These are phyloP conservation scores for Raphanus raphanistrum DNA, from an alignment of 345 rosid species.

Conservation along the genomic window DNA sequence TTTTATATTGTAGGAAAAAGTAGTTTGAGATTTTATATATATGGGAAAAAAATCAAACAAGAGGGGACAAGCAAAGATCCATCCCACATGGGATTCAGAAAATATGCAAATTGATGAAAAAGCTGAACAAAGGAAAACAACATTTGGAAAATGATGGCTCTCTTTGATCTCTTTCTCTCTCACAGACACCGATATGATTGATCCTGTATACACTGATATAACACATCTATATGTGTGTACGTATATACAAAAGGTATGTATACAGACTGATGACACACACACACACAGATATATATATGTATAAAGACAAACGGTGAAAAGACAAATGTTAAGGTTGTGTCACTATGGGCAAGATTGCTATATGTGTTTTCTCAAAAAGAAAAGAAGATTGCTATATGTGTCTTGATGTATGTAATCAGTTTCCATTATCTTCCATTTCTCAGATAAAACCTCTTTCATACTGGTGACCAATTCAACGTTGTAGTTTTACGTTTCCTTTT, in stretches of 20 bases:
- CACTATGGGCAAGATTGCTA: constrained; percentile 55
- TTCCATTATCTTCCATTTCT: constrained; percentile 27
- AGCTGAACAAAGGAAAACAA: constrained; percentile 43
- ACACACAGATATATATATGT: not conserved
- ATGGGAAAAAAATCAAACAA: constrained; percentile 28
- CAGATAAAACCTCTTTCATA: constrained; percentile 36
- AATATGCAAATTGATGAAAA: constrained; percentile 32
- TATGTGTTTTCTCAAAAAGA: not conserved
- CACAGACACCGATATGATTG: constrained; percentile 32
- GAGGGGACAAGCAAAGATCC: constrained; percentile 44
- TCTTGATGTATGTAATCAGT: constrained; percentile 35
- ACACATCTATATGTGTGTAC: not conserved
- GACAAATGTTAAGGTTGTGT: constrained; percentile 98
- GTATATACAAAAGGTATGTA: not conserved
- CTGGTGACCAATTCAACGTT: constrained; percentile 25
- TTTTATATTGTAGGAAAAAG: constrained; percentile 12
- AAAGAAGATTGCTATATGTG: constrained; percentile 31
- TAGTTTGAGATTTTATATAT: not conserved
- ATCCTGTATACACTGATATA: not conserved
- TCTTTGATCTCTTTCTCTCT: constrained; percentile 38
- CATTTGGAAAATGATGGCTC: constrained; percentile 44
- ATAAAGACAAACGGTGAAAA: constrained; percentile 79
- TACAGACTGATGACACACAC: constrained; percentile 6
- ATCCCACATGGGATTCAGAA: constrained; percentile 47
- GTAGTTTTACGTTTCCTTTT: constrained; percentile 19